Conservation (phyloP, 164 flowering plant species). For the Tetracentron sinense region DNA sequence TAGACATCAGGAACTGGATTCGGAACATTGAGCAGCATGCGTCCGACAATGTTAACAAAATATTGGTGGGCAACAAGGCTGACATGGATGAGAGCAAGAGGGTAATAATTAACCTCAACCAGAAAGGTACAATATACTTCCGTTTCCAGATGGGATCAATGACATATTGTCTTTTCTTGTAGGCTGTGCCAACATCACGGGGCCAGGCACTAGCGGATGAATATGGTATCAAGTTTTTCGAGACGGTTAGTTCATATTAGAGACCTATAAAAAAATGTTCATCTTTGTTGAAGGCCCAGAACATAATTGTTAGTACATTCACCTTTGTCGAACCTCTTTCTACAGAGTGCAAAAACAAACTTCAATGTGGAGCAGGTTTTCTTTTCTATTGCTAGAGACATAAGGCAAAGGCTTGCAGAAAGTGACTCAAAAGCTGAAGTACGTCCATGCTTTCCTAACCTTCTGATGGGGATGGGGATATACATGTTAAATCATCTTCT, state of each 20-base stretch:
- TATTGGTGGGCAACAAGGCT: conserved; percentile 70
- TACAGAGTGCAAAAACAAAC: conserved; percentile 59
- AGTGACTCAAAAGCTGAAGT: conserved; percentile 47
- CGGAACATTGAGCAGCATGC: conserved; percentile 72
- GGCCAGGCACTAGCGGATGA: conserved; percentile 60
- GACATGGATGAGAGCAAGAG: conserved; percentile 77
- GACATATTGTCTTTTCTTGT: conserved; percentile 5
- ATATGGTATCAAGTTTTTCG: conserved; percentile 53
- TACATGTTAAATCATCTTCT: neutral
- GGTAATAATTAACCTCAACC: conserved; percentile 29
- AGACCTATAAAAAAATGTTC: no score
- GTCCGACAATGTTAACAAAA: conserved; percentile 65
- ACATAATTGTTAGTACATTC: neutral
- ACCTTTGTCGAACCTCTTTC: conserved; percentile 3
- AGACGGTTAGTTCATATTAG: conserved; percentile 46
- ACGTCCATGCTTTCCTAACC: neutral
- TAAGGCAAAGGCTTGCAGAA: conserved; percentile 50
- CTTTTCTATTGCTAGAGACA: conserved; percentile 57
- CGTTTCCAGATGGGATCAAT: neutral
- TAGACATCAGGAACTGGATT: conserved; percentile 76
- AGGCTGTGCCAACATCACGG: conserved; percentile 52
- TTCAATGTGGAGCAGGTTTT: conserved; percentile 56
- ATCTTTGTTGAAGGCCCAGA: neutral
- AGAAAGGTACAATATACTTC: neutral
- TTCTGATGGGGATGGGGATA: neutral